Base-by-base conservation (phyloP, 345 rosid genomes). In the Kandelia obovata region DNA sequence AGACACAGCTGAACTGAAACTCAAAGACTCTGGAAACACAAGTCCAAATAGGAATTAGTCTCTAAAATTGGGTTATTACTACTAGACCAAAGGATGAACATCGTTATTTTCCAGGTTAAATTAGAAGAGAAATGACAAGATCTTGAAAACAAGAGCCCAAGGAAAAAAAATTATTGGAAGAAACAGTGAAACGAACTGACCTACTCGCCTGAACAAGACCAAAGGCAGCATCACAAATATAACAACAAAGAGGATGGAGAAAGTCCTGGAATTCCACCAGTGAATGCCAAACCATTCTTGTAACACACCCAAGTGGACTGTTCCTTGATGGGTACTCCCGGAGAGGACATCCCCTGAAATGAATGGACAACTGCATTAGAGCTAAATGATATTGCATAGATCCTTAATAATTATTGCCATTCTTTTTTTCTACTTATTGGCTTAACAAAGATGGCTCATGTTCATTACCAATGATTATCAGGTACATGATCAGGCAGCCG, bases 211-310 rank as follows among this genome's bases (percentile, higher is more conserved):
- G 57, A 77, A 76, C 60, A 85, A 75, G 65, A 81, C 91, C 59
- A 92, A 71, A 1, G 96, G 97, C 74, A 89, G 82, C 78, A 90
- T 72, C 49, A 95, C 80, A 77, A 90, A 76, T 57, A 83, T 61
- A 8, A 84, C 64, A 52, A 82, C 67, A 79, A 88, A 72, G 47
- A 95, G 80, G 65, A 95, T 66, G 5, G 88, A 79, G 52, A 88
- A 78, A 58, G 80, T 82, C 7, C 97, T 78, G 0, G 96, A 68
- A 70, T 86, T 92, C 99, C 99, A 95, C 97, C 96, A 89, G 21
- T 84, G 86, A 69, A 62, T 23, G 25, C 99, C 97, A 72, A 95
- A 92, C 96, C 97, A 89, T 84, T 84, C 87, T 71, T 87, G 96
- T 81, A 95, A 68, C 26, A 92, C 87, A 26, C 97, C 99, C 66